Conservation (phyloP, 2,329 filamentous ascomycete species). For the Ceratocystiopsis sp. region DNA sequence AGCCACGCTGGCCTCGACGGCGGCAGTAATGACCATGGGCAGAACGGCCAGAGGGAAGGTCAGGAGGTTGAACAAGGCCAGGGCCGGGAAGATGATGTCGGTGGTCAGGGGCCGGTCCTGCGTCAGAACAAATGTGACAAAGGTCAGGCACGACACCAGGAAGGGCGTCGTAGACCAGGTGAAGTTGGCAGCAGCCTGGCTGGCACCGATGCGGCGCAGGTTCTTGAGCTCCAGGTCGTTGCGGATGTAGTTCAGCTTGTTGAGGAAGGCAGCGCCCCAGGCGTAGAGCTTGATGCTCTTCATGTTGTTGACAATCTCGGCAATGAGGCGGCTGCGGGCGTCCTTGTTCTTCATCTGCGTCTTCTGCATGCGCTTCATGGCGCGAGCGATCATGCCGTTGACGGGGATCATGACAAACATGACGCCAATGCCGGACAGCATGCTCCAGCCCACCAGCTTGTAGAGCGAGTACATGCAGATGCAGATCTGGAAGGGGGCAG, state of each 20-base stretch:
- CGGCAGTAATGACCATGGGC: constrained; percentile 93
- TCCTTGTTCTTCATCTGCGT: constrained; percentile 99
- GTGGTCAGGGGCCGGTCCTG: constrained; percentile 68
- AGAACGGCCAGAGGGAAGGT: constrained; percentile 88
- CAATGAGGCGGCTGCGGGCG: constrained; percentile 77
- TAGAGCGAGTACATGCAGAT: constrained; percentile 95
- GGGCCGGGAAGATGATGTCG: constrained; percentile 86
- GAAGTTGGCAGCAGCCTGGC: constrained; percentile 88
- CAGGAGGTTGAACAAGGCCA: constrained; percentile 88
- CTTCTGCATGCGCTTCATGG: constrained; percentile 93
- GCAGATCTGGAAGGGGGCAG: constrained; percentile 87
- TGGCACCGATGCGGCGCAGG: constrained; percentile 84
- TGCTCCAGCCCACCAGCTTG: constrained; percentile 82
- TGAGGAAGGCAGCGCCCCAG: constrained; percentile 95
- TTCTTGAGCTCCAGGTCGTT: constrained; percentile 95
- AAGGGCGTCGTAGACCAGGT: constrained; percentile 97
- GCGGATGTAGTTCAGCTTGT: constrained; percentile 86
- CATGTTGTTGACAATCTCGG: constrained; percentile 98
- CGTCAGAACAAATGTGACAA: constrained; percentile 82
- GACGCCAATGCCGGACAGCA: constrained; percentile 84
- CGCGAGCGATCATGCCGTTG: constrained; percentile 76
- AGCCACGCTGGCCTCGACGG: constrained; percentile 91
- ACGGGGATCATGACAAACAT: constrained; percentile 98
- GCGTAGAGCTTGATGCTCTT: constrained; percentile 98
- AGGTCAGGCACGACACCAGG: constrained; percentile 91